Conservation (phyloP, 1,139 yeast genomes). For the Geotrichum macrosporum region DNA sequence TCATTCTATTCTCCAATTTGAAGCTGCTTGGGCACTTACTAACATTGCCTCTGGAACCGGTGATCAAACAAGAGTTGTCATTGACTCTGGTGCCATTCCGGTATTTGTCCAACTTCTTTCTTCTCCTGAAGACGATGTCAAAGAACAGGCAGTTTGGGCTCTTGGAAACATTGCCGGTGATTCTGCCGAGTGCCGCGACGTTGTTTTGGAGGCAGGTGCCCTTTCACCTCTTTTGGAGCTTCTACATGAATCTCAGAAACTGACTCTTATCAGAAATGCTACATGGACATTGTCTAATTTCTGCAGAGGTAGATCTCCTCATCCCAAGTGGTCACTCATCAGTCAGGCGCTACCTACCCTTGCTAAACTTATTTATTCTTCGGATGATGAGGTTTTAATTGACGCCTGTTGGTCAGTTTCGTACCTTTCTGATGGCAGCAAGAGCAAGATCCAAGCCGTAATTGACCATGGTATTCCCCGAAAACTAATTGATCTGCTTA, state of each 20-base stretch:
- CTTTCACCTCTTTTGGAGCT: slow-evolving; percentile 80
- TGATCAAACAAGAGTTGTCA: slow-evolving; percentile 83
- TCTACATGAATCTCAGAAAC: slow-evolving; percentile 73
- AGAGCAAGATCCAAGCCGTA: slow-evolving; percentile 92
- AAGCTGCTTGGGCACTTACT: slow-evolving; percentile 98
- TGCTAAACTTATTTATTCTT: slow-evolving; percentile 82
- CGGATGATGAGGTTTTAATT: slow-evolving; percentile 87
- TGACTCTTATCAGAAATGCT: slow-evolving; percentile 83
- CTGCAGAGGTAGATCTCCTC: slow-evolving; percentile 95
- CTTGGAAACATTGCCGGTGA: slow-evolving; percentile 98
- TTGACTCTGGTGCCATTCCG: slow-evolving; percentile 94
- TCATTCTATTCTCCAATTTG: slow-evolving; percentile 85
- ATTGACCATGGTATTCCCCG: slow-evolving; percentile 95
- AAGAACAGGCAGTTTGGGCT: slow-evolving; percentile 99
- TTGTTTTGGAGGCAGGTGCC: slow-evolving; percentile 77
- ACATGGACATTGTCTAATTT: slow-evolving; percentile 96
- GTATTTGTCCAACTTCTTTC: slow-evolving; percentile 74
- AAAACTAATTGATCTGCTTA: slow-evolving; percentile 82
- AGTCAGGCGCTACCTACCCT: slow-evolving; percentile 86
- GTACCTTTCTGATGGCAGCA: slow-evolving; percentile 86
- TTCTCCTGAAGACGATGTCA: slow-evolving; percentile 81
- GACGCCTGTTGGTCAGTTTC: slow-evolving; percentile 99
- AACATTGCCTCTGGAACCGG: slow-evolving; percentile 94
- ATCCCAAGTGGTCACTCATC: slow-evolving; percentile 88
- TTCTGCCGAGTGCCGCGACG: slow-evolving; percentile 82